Conservation (phyloP, 2,329 filamentous ascomycete genomes). For the Ophiostoma sp. region DNA sequence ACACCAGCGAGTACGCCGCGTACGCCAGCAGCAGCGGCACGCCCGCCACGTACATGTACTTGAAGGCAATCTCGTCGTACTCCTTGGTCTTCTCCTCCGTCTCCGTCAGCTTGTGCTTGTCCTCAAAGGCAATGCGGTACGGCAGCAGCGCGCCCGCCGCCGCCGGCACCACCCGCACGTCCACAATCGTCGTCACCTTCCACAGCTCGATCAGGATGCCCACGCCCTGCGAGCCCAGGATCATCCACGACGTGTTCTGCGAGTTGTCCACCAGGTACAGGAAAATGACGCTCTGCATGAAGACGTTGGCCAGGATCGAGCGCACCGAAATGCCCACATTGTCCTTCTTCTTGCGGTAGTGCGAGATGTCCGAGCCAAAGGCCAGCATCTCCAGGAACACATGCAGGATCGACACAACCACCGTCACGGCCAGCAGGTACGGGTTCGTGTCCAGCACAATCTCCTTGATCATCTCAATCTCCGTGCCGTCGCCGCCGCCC, state of each 20-base stretch:
- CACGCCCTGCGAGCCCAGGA: constrained; percentile 84
- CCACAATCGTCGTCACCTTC: constrained; percentile 95
- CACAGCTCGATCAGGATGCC: constrained; percentile 68
- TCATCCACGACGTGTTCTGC: constrained; percentile 98
- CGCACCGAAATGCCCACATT: constrained; percentile 94
- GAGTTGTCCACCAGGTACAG: constrained; percentile 96
- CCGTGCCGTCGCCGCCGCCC: constrained; percentile 79
- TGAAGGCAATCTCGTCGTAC: constrained; percentile 96
- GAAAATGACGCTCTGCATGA: constrained; percentile 96
- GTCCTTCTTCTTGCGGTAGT: constrained; percentile 99
- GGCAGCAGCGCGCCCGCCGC: constrained; percentile 66
- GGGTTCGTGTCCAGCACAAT: constrained; percentile 91
- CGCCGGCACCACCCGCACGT: constrained; percentile 72
- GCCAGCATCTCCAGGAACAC: constrained; percentile 93
- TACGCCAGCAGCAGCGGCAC: constrained; percentile 85
- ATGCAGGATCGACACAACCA: constrained; percentile 78
- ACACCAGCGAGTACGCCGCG: constrained; percentile 82
- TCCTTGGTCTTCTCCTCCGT: constrained; percentile 98
- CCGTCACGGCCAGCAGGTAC: constrained; percentile 79
- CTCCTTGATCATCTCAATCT: constrained; percentile 97
- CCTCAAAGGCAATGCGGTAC: constrained; percentile 79
- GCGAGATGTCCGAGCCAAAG: constrained; percentile 94
- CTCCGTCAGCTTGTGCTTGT: constrained; percentile 92
- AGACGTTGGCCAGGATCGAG: constrained; percentile 92
- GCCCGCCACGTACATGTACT: constrained; percentile 90